These are phyloP conservation scores for Aureobasidium subglaciale DNA, from an alignment of 2,329 filamentous ascomycete species.

Conservation along the genomic window DNA sequence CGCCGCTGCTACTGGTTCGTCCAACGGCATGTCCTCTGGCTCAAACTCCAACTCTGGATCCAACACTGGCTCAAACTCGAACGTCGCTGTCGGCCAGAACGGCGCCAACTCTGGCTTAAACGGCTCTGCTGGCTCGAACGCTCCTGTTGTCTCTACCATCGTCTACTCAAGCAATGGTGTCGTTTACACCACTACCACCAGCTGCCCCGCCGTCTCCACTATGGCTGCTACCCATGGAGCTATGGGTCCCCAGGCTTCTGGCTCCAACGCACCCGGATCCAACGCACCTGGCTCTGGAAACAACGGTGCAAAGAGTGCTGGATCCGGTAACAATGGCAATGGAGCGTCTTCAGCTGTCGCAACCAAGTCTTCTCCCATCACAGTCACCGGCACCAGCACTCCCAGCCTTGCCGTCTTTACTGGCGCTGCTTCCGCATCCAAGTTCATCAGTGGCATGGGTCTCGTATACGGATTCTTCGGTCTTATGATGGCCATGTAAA, in stretches of 20 bases:
- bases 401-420: no score
- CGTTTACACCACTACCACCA: constrained; percentile 3
- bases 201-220: constrained; percentile 5
- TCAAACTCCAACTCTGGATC: background rate
- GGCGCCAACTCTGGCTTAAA: background rate
- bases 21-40: background rate
- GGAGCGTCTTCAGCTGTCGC: no score
- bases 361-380: no score
- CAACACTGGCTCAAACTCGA: background rate
- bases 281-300: background rate
- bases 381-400: no score
- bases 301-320: no score
- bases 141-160: background rate
- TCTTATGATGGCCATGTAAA: no score
- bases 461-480: no score
- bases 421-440: no score
- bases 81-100: background rate
- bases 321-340: no score
- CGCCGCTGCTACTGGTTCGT: background rate
- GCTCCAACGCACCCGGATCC: background rate
- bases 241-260: background rate
- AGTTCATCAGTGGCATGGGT: no score
- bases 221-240: background rate
- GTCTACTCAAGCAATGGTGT: background rate
- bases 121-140: background rate